A percentile compares a stretch with the other conserved stretches of the same genome.
Conservation (phyloP, 768 basidiomycete species). For the Lactarius sanguifluus region DNA sequence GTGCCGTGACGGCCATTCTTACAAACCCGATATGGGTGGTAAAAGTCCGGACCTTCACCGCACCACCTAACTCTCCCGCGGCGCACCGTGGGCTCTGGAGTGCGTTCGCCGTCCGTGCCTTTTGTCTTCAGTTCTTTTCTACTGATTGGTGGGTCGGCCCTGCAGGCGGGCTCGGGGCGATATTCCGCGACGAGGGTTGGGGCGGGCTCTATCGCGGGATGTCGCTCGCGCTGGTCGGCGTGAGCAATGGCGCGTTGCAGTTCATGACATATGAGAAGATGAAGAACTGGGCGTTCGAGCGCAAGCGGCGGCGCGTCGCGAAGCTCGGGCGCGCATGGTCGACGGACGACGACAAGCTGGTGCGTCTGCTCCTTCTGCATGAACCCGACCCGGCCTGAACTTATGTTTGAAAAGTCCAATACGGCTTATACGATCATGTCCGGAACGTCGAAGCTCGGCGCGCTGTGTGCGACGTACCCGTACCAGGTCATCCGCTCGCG, state of each 20-base stretch:
- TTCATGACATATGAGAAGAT: background rate
- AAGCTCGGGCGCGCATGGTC: background rate
- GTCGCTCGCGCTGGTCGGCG: background rate
- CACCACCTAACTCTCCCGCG: background rate
- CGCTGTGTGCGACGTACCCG: background rate
- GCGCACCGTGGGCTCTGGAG: background rate
- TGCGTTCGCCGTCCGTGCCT: background rate
- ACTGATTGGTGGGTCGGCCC: background rate
- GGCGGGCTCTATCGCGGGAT: background rate
- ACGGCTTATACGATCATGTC: background rate
- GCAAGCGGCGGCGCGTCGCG: background rate
- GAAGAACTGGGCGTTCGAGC: background rate
- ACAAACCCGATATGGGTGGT: background rate
- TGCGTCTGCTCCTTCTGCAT: background rate
- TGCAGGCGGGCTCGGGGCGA: background rate
- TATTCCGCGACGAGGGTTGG: background rate
- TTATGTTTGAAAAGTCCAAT: background rate
- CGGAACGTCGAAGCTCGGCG: background rate
- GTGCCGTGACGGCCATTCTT: background rate
- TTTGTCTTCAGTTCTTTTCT: background rate
- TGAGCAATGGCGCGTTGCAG: no score
- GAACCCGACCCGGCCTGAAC: background rate
- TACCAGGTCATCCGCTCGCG: background rate
- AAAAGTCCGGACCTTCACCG: background rate
- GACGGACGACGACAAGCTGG: background rate